Evolutionary conservation across 192 early-diverging fungal genomes (phyloP).

Genomic region (Coemansia sp.): DNA sequence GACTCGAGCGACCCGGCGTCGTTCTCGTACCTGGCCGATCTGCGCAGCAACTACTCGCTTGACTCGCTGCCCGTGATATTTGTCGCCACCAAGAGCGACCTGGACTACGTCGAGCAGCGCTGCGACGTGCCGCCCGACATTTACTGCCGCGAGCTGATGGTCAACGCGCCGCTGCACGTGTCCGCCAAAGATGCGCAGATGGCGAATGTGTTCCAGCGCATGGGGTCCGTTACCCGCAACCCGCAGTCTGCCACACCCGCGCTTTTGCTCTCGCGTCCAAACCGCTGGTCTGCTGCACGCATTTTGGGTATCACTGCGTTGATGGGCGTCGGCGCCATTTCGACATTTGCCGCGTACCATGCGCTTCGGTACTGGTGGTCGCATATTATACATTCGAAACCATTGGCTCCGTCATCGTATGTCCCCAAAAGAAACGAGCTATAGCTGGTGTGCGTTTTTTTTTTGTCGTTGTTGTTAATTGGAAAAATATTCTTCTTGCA

Average conservation of each 20-base stretch:
- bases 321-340: slow-evolving; percentile 38
- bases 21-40: slow-evolving; percentile 83
- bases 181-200: slow-evolving; percentile 82
- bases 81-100: slow-evolving; percentile 94
- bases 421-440: not conserved
- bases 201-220: slow-evolving; percentile 84
- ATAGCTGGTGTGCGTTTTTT: too few relatives aligned
- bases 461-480: too few relatives aligned
- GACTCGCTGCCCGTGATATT: slow-evolving; percentile 85
- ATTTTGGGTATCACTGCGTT: slow-evolving; percentile 38
- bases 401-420: not conserved
- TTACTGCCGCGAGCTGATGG: slow-evolving; percentile 83
- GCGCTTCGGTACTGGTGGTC: slow-evolving; percentile 48
- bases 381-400: not conserved
- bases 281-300: slow-evolving; percentile 31
- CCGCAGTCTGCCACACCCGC: slow-evolving; percentile 47
- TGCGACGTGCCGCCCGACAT: slow-evolving; percentile 88
- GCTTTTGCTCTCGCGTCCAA: slow-evolving; percentile 27
- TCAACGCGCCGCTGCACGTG: slow-evolving; percentile 87
- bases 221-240: slow-evolving; percentile 61
- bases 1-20: slow-evolving; percentile 92
- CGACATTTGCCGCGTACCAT: slow-evolving; percentile 44
- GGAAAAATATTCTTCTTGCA: too few relatives aligned
- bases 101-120: slow-evolving; percentile 77
- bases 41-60: slow-evolving; percentile 81